Conservation (phyloP, 208 protist species). For the Leishmania aethiopica region DNA sequence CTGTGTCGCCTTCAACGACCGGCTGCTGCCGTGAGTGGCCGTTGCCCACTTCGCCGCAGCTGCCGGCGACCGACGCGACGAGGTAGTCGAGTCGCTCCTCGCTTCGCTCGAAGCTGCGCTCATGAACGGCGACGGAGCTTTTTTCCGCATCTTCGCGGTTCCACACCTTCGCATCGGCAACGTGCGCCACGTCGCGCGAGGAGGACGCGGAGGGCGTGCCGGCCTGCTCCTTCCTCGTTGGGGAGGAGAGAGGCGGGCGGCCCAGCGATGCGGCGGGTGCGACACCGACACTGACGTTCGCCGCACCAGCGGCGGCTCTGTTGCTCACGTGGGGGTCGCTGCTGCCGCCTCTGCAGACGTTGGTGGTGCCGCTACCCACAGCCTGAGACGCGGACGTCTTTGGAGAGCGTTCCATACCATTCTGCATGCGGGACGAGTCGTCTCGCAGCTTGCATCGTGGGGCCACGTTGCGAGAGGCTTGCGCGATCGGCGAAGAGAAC, state of each 20-base stretch:
- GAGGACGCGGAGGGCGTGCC: background rate
- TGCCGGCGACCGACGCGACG: background rate
- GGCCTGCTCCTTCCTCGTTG: background rate
- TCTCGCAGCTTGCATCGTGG: background rate
- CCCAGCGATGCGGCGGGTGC: background rate
- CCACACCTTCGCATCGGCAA: background rate
- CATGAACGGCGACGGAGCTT: background rate
- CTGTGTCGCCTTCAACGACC: background rate
- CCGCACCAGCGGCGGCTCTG: background rate
- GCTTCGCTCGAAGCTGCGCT: conserved; percentile 45
- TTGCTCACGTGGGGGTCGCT: background rate
- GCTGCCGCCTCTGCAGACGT: background rate
- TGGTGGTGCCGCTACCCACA: background rate
- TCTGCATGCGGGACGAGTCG: background rate
- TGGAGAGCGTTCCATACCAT: background rate
- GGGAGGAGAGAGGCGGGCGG: conserved; percentile 12
- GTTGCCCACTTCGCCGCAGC: background rate
- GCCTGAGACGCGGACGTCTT: background rate
- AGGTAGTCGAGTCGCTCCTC: conserved; percentile 41
- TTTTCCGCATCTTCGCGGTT: background rate
- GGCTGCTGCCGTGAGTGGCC: background rate
- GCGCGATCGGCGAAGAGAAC: background rate
- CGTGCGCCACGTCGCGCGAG: background rate
- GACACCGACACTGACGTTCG: background rate
- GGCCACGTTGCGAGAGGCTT: background rate